These are phyloP conservation scores for Curvularia sp. DNA, from an alignment of 2,329 filamentous ascomycete genomes.

Conservation along the genomic window DNA sequence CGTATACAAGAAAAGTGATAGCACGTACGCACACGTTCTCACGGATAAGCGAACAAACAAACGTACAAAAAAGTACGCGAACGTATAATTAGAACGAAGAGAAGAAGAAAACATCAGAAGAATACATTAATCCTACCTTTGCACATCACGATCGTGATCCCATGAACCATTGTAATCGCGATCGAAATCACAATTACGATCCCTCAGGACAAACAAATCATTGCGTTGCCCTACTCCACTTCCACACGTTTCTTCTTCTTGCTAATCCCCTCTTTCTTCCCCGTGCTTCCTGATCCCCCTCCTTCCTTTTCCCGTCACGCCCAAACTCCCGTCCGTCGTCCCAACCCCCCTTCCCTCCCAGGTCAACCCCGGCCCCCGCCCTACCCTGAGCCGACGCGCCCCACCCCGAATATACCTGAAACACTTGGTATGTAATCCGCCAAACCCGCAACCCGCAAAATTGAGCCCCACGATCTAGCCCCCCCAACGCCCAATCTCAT, in stretches of 20 bases:
- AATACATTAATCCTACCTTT: background rate
- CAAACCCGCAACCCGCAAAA: background rate
- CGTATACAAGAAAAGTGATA: background rate
- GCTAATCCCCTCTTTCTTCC: background rate
- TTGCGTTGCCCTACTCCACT: background rate
- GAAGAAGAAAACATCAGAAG: background rate
- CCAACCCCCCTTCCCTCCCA: background rate
- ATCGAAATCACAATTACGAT: background rate
- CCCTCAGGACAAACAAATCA: background rate
- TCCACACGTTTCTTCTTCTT: background rate
- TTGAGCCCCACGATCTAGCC: background rate
- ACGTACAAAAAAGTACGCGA: background rate
- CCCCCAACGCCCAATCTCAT: background rate
- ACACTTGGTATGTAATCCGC: background rate
- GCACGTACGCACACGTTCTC: background rate
- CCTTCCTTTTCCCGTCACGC: background rate
- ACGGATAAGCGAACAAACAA: background rate
- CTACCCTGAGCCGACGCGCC: background rate
- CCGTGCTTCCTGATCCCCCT: background rate
- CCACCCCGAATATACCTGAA: background rate
- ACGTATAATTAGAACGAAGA: background rate
- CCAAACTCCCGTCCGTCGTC: slow-evolving; percentile 1
- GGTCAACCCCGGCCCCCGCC: background rate
- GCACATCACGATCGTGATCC: background rate
- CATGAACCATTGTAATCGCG: background rate